Conservation (phyloP, 1,139 yeast species). For the Geotrichum bryndzae region DNA sequence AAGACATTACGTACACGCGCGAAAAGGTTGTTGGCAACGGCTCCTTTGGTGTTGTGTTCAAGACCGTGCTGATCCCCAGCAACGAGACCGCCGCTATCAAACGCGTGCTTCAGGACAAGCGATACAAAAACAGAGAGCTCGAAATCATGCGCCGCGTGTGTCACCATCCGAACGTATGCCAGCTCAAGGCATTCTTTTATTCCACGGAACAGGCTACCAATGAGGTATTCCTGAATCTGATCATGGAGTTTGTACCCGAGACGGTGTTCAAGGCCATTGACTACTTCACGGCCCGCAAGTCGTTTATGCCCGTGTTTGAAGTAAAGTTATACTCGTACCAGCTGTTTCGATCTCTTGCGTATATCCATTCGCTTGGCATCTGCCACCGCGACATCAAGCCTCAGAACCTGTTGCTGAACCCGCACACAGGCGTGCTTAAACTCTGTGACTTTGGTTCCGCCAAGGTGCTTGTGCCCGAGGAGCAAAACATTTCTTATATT, state of each 20-base stretch:
- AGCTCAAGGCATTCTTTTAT: conserved; percentile 81
- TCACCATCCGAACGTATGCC: conserved; percentile 85
- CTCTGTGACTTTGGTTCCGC: conserved; percentile 99
- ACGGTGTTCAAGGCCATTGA: conserved; percentile 88
- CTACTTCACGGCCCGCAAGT: conserved; percentile 67
- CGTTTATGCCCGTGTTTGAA: conserved; percentile 81
- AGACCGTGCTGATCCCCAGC: conserved; percentile 70
- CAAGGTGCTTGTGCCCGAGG: conserved; percentile 77
- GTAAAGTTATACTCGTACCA: conserved; percentile 89
- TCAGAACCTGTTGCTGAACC: conserved; percentile 85
- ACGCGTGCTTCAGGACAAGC: conserved; percentile 86
- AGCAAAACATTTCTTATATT: conserved; percentile 92
- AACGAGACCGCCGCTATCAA: conserved; percentile 85
- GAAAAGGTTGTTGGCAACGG: conserved; percentile 93
- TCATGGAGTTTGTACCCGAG: conserved; percentile 89
- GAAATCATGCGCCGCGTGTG: conserved; percentile 89
- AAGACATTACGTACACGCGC: conserved; percentile 61
- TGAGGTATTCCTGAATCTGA: conserved; percentile 79
- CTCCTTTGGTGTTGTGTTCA: conserved; percentile 93
- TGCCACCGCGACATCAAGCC: conserved; percentile 98
- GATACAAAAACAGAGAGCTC: conserved; percentile 93
- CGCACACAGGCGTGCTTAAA: conserved; percentile 74
- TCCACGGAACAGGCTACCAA: conserved; percentile 58
- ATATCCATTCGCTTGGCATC: conserved; percentile 83
- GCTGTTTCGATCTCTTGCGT: conserved; percentile 82